Base-by-base conservation (phyloP, 2,329 filamentous ascomycete species). In the Talaromyces sp. region DNA sequence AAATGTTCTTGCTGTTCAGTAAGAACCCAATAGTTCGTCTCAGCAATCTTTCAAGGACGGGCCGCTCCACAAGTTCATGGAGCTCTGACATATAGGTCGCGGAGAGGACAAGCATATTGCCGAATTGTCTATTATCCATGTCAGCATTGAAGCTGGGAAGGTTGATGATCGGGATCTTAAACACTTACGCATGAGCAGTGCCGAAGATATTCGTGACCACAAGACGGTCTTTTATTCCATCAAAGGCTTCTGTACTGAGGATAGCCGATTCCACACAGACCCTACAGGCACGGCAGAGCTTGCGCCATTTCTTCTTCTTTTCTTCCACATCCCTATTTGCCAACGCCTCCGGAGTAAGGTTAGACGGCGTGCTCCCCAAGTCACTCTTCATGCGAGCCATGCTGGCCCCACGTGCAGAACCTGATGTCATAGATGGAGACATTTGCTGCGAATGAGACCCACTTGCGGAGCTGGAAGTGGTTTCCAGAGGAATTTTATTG, bases 181-280 rank as follows among this genome's bases (percentile, higher is more conserved):
- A 24, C 22, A 24, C 90, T 84, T 89, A 96, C 90, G 93, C 92
- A 80, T 97, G 93, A 57, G 91, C 89, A 16, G 93, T 97, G 47
- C 93, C 92, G 73, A 96, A 96, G 20, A 96, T 87, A 65, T 97
- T 97, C n/a, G 93, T 97, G 50, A 97, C 86, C 47, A 97, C 87
- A 8, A 89, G 84, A 27, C 91, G 84, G 10, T 55, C 76, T 22
- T 70, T 74, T 14, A 83, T 78, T 2, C 80, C 80, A 68, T 89
- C 84, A 68, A 97, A 96, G 1, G 91, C 90, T 49, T 85, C 82
- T 0, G 93, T 97, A 70, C 93, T 97, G 67, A 88, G 81, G 48
- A 96, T 85, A 1, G 96, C 84, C 6, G 91, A 89, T 39, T 85
- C 77, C 51, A 94, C 82, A 54, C 88, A 91, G 29, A 70, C 79